Base-by-base conservation (phyloP, 1,284 basidiomycete species). In the Pulchroboletus neoregius region DNA sequence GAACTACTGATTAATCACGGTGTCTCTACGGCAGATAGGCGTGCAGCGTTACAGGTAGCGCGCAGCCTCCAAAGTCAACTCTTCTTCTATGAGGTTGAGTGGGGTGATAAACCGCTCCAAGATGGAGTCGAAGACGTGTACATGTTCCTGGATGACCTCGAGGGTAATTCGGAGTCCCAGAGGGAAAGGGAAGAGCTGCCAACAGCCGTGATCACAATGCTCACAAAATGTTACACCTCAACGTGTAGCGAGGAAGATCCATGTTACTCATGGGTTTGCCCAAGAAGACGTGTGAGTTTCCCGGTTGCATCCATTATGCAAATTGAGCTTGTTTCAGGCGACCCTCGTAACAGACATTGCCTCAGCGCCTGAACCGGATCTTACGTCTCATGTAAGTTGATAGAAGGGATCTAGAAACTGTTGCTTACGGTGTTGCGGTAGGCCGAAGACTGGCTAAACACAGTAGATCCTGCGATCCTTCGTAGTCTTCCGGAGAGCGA, bases 41-140 rank as follows among this genome's bases (percentile, higher is more conserved):
- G 87, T 22, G 84, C 87, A 11, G 92, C 94, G 2, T 72, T 97
- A 10, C 80, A 84, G 56, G 84, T 96, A 11, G 94, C 93, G 0
- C 83, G 91, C 23, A 89, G 88, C 52, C 72, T 99, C 24, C 94
- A 98, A 59, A 85, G 81, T 52, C 91, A 95, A 65, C 77, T 97
- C 6, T 96, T 94, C 75, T 94, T 98, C 65, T 92, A 95, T 63
- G 95, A 99, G 64, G 94, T 97, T 6, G 94, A 97, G 65, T 96
- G 94, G 91, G 92, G 91, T 27, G 82, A 85, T 47, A 82, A 84
- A 20, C 75, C 84, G 1, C 69, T 98, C 37, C 84, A 87, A 49
- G 95, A 97, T 61, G 87, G 91, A 5, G 87, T 94, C 2, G 94
- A 96, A 57, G 92, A 96, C 57, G 93, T 98, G 6, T 97, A 93